phyloP scores from a whole-genome alignment of 495 filamentous ascomycete genomes.

The Cercophora scortea region DNA sequence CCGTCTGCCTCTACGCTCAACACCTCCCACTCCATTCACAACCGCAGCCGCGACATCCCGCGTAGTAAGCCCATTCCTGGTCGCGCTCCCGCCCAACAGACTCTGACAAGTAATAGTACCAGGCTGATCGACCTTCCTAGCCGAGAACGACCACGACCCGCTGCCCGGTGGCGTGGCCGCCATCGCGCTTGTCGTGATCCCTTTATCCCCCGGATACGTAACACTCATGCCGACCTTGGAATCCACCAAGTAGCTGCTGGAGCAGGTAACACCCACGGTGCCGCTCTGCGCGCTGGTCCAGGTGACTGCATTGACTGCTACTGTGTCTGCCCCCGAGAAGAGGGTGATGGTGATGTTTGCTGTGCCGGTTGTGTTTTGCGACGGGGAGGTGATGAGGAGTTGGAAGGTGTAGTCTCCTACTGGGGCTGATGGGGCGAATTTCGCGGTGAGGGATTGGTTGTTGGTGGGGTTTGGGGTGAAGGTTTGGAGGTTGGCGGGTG shows the following conservation, averaged over 20 bases:
- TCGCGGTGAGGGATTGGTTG: conserved; percentile 4
- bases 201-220: conserved; percentile 13
- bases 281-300: conserved; percentile 13
- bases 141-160: conserved; percentile 11
- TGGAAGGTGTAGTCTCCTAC: conserved; percentile 9
- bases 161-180: conserved; percentile 11
- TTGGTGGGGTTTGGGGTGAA: conserved; percentile 5
- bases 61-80: conserved; percentile 1
- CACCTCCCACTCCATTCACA: too few relatives aligned
- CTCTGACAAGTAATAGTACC: conserved; percentile 7
- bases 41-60: too few relatives aligned
- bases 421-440: conserved; percentile 6
- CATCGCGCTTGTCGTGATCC: conserved; percentile 6
- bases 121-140: conserved; percentile 6
- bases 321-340: conserved; percentile 11
- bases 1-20: too few relatives aligned
- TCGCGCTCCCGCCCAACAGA: conserved; percentile 2
- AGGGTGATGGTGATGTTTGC: conserved; percentile 6
- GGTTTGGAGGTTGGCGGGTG: conserved; percentile 6
- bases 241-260: conserved; percentile 11
- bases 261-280: conserved; percentile 11
- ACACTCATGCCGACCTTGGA: conserved; percentile 11
- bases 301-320: conserved; percentile 3
- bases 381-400: conserved; percentile 6
- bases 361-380: conserved; percentile 6